Evolutionary conservation across 768 basidiomycete species (phyloP).

Genomic region (Xerocomellus dryophilus): DNA sequence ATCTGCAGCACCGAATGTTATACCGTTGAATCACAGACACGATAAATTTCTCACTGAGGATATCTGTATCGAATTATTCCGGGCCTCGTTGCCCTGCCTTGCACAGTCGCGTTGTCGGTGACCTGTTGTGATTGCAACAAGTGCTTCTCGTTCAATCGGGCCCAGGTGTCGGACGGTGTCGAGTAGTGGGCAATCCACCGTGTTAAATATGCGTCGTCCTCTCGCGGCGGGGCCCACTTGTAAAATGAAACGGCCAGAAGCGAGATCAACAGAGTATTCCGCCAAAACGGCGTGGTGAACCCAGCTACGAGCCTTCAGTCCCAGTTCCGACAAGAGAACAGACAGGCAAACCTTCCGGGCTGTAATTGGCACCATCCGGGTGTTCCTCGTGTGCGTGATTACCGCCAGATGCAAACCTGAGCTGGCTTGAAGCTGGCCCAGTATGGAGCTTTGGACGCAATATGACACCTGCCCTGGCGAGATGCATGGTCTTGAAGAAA

Average conservation of each 20-base stretch:
- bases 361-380: conserved; percentile 42
- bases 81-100: conserved; percentile 43
- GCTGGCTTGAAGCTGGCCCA: conserved; percentile 32
- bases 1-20: conserved; percentile 35
- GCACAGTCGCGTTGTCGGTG: conserved; percentile 38
- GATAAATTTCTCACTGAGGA: conserved; percentile 59
- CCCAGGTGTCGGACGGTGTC: conserved; percentile 54
- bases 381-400: conserved; percentile 42
- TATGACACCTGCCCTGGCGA: conserved; percentile 39
- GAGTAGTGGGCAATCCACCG: conserved; percentile 61
- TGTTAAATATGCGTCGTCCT: conserved; percentile 61
- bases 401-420: conserved; percentile 43
- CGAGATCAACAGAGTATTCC: conserved; percentile 53
- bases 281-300: conserved; percentile 67
- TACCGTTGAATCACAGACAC: neutral
- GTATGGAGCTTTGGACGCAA: conserved; percentile 34
- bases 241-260: conserved; percentile 53
- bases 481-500: conserved; percentile 17
- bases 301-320: conserved; percentile 34
- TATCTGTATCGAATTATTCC: conserved; percentile 61
- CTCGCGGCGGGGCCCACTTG: conserved; percentile 64
- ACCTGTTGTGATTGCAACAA: conserved; percentile 43
- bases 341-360: conserved; percentile 56
- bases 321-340: neutral
- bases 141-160: conserved; percentile 54